Conservation (phyloP, 2,329 filamentous ascomycete genomes). For the Verticillium isaacii region DNA sequence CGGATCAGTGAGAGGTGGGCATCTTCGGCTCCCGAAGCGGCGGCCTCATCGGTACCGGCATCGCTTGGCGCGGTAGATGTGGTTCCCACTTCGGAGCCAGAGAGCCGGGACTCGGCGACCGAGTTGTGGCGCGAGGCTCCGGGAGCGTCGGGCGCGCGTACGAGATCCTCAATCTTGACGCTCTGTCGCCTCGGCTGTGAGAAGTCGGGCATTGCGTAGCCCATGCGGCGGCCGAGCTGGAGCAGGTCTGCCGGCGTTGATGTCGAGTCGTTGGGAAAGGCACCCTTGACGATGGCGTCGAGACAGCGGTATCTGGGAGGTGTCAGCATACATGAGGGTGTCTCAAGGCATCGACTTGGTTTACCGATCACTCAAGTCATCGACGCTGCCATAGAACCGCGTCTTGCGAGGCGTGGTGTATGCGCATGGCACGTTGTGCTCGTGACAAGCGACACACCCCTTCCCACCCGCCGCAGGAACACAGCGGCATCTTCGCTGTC, state of each 20-base stretch:
- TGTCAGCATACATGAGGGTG: background rate
- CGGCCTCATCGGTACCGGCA: background rate
- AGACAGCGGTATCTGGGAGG: slow-evolving; percentile 25
- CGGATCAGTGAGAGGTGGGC: slow-evolving; percentile 20
- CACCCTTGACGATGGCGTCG: slow-evolving; percentile 28
- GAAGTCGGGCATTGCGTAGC: slow-evolving; percentile 28
- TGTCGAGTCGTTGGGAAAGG: slow-evolving; percentile 25
- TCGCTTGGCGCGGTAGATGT: background rate
- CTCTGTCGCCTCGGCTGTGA: slow-evolving; percentile 10
- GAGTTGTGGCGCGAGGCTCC: background rate
- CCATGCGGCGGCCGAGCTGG: slow-evolving; percentile 21
- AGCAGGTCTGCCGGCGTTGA: slow-evolving; percentile 23
- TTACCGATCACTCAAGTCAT: slow-evolving; percentile 29
- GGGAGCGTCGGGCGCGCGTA: slow-evolving; percentile 5
- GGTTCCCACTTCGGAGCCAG: background rate
- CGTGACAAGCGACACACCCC: slow-evolving; percentile 25
- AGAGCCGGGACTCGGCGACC: background rate
- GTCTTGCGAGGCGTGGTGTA: slow-evolving; percentile 29
- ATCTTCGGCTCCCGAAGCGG: slow-evolving; percentile 10
- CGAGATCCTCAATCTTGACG: slow-evolving; percentile 13
- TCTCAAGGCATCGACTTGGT: background rate
- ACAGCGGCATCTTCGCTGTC: slow-evolving; percentile 28
- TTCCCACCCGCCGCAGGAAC: slow-evolving; percentile 21
- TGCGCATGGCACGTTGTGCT: slow-evolving; percentile 25
- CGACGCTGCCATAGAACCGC: slow-evolving; percentile 30